Base-by-base conservation (phyloP, 495 filamentous ascomycete species). In the Daldinia caldariorum region DNA sequence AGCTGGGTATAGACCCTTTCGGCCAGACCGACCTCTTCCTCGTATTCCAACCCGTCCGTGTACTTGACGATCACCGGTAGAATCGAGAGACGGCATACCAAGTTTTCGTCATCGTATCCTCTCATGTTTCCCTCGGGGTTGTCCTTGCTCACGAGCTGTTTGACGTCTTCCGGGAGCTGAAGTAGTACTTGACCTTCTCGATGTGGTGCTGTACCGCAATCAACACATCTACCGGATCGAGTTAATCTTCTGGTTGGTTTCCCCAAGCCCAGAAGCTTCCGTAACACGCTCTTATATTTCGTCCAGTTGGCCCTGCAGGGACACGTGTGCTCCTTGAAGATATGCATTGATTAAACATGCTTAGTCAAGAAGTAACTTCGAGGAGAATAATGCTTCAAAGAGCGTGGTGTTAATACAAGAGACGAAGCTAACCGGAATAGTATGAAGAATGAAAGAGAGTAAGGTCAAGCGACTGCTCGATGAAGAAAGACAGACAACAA, bases 1-100 rank as follows among this genome's bases (percentile, higher is more conserved):
- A 72, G 53, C 61, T 72, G 70, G 0, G 64, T 64, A 35, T 68
- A 72, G 0, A 68, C 56, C 31, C 70, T 60, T 12, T 29, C 34
- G 0, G 64, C 32, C 13, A 72, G 7, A 16, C 66, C 22, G 2
- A 58, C 14, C 38, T 58, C 61, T 29, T 72, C 50, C n/a, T 61
- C 65, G 12, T 66, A 12, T 10, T 22, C 26, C n/a, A 67, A 18
- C 4, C 50, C 64, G 4, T 14, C 3, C 4, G 53, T 35, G 14
- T 53, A 53, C 14, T 56, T 29, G 6, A 58, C 39, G 29, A 72
- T 56, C 9, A 68, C 43, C 7, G 29, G 50, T 32, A 72, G 35
- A 16, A 68, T 6, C 16, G 22, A 20, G 20, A 72, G 49, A 16
- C 60, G 69, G 1, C 37, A 58, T 4, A 37, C 20, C 1, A 59